Evolutionary conservation across 2,329 filamentous ascomycete species (phyloP).

Genomic region (Myrmaecium sp.): DNA sequence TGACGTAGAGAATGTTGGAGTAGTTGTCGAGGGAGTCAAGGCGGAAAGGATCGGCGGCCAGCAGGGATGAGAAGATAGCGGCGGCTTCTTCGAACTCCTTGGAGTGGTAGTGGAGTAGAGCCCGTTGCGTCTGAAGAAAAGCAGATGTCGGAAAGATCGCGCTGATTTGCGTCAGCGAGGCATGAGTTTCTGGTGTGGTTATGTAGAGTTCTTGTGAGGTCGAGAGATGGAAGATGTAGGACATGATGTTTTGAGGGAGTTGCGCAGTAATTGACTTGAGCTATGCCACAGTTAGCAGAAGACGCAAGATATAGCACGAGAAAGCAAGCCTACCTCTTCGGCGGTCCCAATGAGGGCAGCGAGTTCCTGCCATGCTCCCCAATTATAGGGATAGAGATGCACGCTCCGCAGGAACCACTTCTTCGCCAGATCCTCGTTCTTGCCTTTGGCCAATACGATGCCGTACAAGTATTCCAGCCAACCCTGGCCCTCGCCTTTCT

Average conservation of each 20-base stretch:
- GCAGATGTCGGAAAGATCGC: constrained; percentile 73
- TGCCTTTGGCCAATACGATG: constrained; percentile 75
- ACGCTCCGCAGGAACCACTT: constrained; percentile 79
- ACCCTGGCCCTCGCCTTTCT: constrained; percentile 49
- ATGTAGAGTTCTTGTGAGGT: constrained; percentile 86
- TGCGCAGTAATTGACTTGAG: constrained; percentile 53
- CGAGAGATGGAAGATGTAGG: constrained; percentile 84
- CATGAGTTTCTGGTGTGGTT: constrained; percentile 57
- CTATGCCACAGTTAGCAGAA: constrained; percentile 26
- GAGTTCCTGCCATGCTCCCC: constrained; percentile 93
- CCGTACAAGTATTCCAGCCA: constrained; percentile 92
- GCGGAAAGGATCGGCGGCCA: constrained; percentile 47
- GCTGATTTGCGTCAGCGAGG: constrained; percentile 60
- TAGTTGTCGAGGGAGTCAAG: constrained; percentile 90
- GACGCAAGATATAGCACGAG: constrained; percentile 6
- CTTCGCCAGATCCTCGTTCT: constrained; percentile 73
- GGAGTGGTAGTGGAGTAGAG: constrained; percentile 75
- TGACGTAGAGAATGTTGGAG: constrained; percentile 92
- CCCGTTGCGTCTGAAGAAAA: constrained; percentile 80
- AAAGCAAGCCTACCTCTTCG: constrained; percentile 51
- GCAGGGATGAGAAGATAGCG: constrained; percentile 50
- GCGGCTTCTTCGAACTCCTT: constrained; percentile 57
- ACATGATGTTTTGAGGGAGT: constrained; percentile 79
- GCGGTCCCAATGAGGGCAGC: constrained; percentile 60
- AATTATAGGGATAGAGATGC: constrained; percentile 83